These are phyloP conservation scores for Sphaerulina vaccinii DNA, from an alignment of 2,329 filamentous ascomycete genomes.

Conservation along the genomic window DNA sequence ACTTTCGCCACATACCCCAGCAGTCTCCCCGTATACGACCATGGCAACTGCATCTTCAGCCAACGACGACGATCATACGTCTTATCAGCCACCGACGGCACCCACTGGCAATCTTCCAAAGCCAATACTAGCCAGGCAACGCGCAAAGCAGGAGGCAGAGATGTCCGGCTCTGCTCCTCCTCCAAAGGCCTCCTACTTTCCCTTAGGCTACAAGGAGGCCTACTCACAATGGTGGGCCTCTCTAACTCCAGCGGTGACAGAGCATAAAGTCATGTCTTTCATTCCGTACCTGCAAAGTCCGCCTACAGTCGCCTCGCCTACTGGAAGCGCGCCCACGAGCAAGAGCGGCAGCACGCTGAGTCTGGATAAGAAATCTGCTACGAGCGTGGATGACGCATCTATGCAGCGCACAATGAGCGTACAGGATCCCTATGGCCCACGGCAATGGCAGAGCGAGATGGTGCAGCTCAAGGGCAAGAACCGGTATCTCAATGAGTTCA, in stretches of 20 bases:
- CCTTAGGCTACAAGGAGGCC: conserved; percentile 86
- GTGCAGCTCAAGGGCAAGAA: conserved; percentile 82
- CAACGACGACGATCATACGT: conserved; percentile 20
- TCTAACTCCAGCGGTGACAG: conserved; percentile 76
- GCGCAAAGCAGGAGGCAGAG: conserved; percentile 31
- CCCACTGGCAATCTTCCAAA: conserved; percentile 18
- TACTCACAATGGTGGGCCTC: conserved; percentile 92
- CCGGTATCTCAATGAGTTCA: conserved; percentile 88
- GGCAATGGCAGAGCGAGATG: conserved; percentile 82
- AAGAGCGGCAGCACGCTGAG: conserved; percentile 42
- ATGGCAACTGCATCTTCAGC: conserved; percentile 35
- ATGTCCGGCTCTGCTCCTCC: conserved; percentile 16
- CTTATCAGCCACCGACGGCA: conserved; percentile 14
- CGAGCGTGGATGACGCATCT: conserved; percentile 39
- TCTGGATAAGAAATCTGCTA: conserved; percentile 37
- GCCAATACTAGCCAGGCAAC: conserved; percentile 35
- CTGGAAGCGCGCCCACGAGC: conserved; percentile 53
- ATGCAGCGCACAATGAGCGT: conserved; percentile 43
- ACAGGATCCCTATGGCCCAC: conserved; percentile 77
- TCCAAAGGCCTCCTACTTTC: conserved; percentile 56
- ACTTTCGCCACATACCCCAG: not conserved
- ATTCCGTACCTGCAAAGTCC: conserved; percentile 77
- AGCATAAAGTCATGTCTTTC: conserved; percentile 82
- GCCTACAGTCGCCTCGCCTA: conserved; percentile 63
- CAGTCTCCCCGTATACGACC: conserved; percentile 23